These are phyloP conservation scores for Kwoniella europaea DNA, from an alignment of 768 basidiomycete species.

Conservation along the genomic window DNA sequence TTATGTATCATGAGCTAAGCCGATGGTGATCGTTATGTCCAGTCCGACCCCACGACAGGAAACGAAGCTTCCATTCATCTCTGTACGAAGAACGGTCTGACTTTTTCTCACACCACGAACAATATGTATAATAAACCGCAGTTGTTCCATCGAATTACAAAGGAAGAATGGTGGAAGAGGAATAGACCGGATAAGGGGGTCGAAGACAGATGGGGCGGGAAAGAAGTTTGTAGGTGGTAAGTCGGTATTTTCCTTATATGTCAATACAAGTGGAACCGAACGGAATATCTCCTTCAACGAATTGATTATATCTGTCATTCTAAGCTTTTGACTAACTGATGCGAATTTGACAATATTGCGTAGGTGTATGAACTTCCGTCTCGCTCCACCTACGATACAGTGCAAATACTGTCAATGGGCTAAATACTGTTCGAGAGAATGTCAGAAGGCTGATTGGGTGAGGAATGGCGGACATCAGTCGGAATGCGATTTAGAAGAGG, in stretches of 20 bases:
- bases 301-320: no score
- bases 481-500: constrained; percentile 34
- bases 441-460: constrained; percentile 53
- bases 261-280: no score
- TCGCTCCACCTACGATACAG: constrained; percentile 16
- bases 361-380: constrained; percentile 49
- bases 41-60: constrained; percentile 45
- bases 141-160: constrained; percentile 41
- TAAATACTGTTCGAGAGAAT: constrained; percentile 52
- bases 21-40: no score
- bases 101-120: constrained; percentile 29
- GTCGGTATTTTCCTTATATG: background rate
- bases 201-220: constrained; percentile 41
- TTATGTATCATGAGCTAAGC: no score
- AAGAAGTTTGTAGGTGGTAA: constrained; percentile 49
- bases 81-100: constrained; percentile 37
- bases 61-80: constrained; percentile 49
- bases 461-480: constrained; percentile 40
- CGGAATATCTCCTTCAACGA: background rate
- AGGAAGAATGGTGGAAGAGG: constrained; percentile 42
- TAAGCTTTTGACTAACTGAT: no score
- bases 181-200: constrained; percentile 31
- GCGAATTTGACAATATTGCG: background rate
- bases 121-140: constrained; percentile 42
- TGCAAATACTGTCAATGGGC: constrained; percentile 49